phyloP scores from a whole-genome alignment of 2,329 filamentous ascomycete genomes.

The Colletotrichum sidae region DNA sequence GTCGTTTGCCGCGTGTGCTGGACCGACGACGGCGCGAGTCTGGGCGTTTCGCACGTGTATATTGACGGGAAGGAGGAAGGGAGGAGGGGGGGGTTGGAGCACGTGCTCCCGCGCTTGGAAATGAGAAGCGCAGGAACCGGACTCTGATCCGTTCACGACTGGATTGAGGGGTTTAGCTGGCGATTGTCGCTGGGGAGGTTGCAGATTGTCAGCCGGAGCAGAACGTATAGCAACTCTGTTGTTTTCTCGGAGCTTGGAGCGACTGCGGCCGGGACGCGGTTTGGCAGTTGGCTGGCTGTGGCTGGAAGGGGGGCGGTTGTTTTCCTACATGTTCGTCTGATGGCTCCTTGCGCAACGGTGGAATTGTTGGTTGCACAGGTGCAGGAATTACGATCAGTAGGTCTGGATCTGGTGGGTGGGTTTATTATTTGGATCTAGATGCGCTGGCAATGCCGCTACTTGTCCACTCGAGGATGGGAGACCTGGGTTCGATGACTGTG shows the following conservation, averaged over 20 bases:
- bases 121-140: neutral
- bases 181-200: neutral
- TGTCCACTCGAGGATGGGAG: neutral
- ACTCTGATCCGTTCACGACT: neutral
- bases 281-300: neutral
- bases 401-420: neutral
- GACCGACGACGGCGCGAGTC: neutral
- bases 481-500: neutral
- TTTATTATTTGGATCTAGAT: neutral
- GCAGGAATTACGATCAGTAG: neutral
- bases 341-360: neutral
- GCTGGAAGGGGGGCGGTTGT: neutral
- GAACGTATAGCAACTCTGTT: neutral
- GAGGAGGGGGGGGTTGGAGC: slow-evolving; percentile 1
- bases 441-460: slow-evolving; percentile 2
- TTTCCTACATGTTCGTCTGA: slow-evolving; percentile 20
- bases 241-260: neutral
- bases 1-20: neutral
- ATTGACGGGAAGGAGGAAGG: neutral
- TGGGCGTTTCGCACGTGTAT: slow-evolving; percentile 29
- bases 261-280: no score
- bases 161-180: slow-evolving; percentile 3
- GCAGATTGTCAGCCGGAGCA: neutral
- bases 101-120: slow-evolving; percentile 18
- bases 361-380: neutral